These are phyloP conservation scores for Teratosphaeria gauchensis DNA, from an alignment of 2,329 filamentous ascomycete species.

Conservation along the genomic window DNA sequence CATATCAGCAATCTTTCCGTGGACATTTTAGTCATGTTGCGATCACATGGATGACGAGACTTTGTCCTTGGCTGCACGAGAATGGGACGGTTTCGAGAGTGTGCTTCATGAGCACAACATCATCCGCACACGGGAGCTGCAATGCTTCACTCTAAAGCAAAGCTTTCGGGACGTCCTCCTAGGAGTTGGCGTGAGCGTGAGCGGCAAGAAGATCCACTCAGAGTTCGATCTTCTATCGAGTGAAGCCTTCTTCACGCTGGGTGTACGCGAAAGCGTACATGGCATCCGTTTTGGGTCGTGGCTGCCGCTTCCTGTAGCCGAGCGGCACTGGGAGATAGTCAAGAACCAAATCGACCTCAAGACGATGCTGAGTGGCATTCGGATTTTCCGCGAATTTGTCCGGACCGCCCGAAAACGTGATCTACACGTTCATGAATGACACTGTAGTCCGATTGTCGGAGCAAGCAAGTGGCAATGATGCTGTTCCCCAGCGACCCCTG, in stretches of 20 bases:
- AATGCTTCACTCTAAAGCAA: conserved; percentile 15
- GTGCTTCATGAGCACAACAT: conserved; percentile 11
- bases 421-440: conserved; percentile 17
- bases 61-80: conserved; percentile 11
- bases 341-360: background rate
- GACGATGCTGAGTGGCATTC: conserved; percentile 3
- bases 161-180: conserved; percentile 11
- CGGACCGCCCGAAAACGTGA: conserved; percentile 8
- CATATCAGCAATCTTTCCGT: conserved; percentile 8
- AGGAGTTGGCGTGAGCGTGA: conserved; percentile 13
- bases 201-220: conserved; percentile 8
- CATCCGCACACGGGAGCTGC: conserved; percentile 12
- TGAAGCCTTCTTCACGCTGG: conserved; percentile 7
- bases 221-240: conserved; percentile 17
- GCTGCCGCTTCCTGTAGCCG: conserved; percentile 13
- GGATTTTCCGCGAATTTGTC: background rate
- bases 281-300: conserved; percentile 11
- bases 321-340: conserved; percentile 13
- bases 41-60: conserved; percentile 11
- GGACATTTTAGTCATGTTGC: conserved; percentile 9
- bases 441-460: conserved; percentile 7
- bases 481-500: background rate
- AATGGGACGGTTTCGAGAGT: conserved; percentile 12
- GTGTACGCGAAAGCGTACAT: conserved; percentile 11
- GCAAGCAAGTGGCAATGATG: background rate